Evolutionary conservation across 2,329 filamentous ascomycete genomes (phyloP).

Genomic region (Ascochyta rabiei): DNA sequence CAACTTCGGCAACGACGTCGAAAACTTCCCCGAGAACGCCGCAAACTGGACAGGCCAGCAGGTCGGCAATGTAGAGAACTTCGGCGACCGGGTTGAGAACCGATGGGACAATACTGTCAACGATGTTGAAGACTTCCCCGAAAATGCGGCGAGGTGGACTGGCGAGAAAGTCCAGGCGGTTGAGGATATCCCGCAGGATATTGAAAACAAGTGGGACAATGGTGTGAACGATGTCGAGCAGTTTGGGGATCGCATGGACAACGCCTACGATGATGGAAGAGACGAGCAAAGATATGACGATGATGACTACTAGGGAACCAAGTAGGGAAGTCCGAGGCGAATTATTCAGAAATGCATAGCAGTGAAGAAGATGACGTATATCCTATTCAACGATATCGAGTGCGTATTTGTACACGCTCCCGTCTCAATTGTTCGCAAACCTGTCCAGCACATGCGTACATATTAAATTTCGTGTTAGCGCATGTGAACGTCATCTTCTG

Average conservation of each 20-base stretch:
- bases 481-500: background rate
- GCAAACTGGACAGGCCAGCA: constrained; percentile 32
- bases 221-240: constrained; percentile 21
- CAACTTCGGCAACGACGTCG: constrained; percentile 26
- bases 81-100: constrained; percentile 29
- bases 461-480: background rate
- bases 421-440: too few relatives aligned
- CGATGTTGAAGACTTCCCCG: constrained; percentile 34
- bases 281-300: constrained; percentile 35
- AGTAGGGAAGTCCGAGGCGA: background rate
- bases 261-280: constrained; percentile 31
- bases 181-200: constrained; percentile 32
- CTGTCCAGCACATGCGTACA: background rate
- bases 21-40: constrained; percentile 32
- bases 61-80: constrained; percentile 31
- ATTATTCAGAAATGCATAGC: background rate
- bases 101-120: constrained; percentile 26
- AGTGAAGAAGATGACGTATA: background rate
- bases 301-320: constrained; percentile 19
- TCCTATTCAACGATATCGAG: too few relatives aligned
- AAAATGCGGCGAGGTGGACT: constrained; percentile 30
- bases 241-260: constrained; percentile 31
- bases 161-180: constrained; percentile 34
- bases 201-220: constrained; percentile 33
- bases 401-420: too few relatives aligned